Base-by-base conservation (phyloP, 2,329 filamentous ascomycete genomes). In the Myriangium duriaei region DNA sequence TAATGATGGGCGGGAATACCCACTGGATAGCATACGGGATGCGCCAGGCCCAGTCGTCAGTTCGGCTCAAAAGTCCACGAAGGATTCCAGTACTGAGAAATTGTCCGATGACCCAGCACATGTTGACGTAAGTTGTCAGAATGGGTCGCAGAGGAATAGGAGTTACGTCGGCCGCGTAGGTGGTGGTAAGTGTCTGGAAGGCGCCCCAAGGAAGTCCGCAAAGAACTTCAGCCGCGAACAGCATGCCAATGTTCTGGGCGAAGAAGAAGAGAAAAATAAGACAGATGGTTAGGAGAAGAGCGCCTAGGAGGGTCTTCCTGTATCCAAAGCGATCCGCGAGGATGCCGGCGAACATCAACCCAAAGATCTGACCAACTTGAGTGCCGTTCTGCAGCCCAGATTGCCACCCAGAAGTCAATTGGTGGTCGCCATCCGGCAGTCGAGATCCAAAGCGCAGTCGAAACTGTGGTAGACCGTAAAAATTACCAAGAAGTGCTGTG, bases 141-240 rank as follows among this genome's bases (percentile, higher is more conserved):
- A 71, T 64, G 17, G 69, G 71, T 17, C 74, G 65, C 28, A 79
- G 62, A 1, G 67, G 66, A 18, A 72, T 60, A 2, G 74, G 74
- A 28, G 71, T 73, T 5, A 78, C 69, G 51, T 82, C 78, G 40
- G 74, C 76, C 15, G 76, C 77, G 49, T 81, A 82, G 1, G 77
- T 76, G 43, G 74, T 61, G 11, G 61, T 59, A 19, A 65, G 57
- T 16, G 74, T 69, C 4, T 72, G 71, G 49, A 74, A 78, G 37
- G 69, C 71, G 2, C 73, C 74, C n/a, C 74, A 62, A 1, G 77
- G 68, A 5, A 77, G 59, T 1, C 76, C 75, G 15, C 70, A 69
- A 0, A 79, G 60, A 2, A 80, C 58, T 59, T 79, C 72, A 17
- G 73, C 71, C 2, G 70, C 70, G n/a, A 76, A 65, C 2, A 79